Base-by-base conservation (phyloP, 2,329 filamentous ascomycete species). In the Dactylellina drechsleri region DNA sequence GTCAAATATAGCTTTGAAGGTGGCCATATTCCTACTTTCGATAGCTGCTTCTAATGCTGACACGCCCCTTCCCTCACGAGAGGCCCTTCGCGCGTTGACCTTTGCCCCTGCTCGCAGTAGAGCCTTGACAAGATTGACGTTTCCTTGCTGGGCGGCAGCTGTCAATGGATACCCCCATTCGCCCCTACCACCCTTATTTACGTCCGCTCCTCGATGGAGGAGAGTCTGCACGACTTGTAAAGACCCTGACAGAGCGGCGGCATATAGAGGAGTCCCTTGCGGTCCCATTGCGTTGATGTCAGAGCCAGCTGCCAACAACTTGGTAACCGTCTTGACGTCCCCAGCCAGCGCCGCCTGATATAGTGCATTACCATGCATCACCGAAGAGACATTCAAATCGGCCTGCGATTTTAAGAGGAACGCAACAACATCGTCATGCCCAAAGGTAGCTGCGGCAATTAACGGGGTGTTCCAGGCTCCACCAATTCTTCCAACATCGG, bases 391-490 rank as follows among this genome's bases (percentile, higher is more conserved):
- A 7, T 40, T 54, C 47, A 65, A 28, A 47, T 72, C 60, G 0
- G 60, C 54, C 31, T 56, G 57, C 5, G 53, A 60, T 47, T 72
- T 54, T 0, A 72, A 36, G 8, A 66, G 16, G 28, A 72, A 57
- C 1, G 60, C 45, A 1, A 66, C 60, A 15, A 72, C 43, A 15
- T 59, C 47, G 20, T 68, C 40, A 20, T 60, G 60, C 1, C 57
- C 64, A n/a, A 43, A 56, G 8, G 40, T 40, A 2, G 59, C 66
- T 2, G 77, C 77, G 4, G 75, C 75, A 16, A 77, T 65, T 0
- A 78, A 52, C 0, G 76, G 78, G 15, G 60, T 77, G 23, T 77
- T 66, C 64, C 77, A 74, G 26, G 26, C 10, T 40, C 73, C 76
- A 13, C 76, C 75, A 18, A 16, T 18, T 4, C 58, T 65, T 59